Evolutionary conservation across 2,329 filamentous ascomycete genomes (phyloP).

Genomic region (Xylariomycetidae sp.): DNA sequence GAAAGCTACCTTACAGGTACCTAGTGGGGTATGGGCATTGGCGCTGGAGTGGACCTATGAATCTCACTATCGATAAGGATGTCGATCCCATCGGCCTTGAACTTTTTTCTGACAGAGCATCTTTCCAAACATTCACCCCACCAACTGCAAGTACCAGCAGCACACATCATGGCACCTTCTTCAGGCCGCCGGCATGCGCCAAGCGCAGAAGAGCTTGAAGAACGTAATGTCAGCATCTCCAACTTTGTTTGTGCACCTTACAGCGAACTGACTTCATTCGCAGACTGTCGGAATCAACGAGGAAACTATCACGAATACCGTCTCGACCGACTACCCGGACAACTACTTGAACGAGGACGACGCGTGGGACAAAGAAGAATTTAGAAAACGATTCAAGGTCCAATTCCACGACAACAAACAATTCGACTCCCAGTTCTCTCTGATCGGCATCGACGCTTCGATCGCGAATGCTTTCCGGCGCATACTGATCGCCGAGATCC

Average conservation of each 20-base stretch:
- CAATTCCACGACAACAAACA: slow-evolving; percentile 78
- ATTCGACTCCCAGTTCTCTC: slow-evolving; percentile 78
- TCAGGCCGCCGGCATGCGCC: slow-evolving; percentile 14
- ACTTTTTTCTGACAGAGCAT: slow-evolving; percentile 18
- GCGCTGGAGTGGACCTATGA: not conserved
- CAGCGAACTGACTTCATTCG: slow-evolving; percentile 10
- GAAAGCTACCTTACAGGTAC: too few relatives aligned
- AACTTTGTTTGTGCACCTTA: not conserved
- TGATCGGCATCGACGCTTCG: slow-evolving; percentile 85
- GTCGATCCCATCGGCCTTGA: slow-evolving; percentile 5
- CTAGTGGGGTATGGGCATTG: slow-evolving; percentile 7
- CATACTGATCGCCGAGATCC: slow-evolving; percentile 90
- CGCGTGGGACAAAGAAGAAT: slow-evolving; percentile 69
- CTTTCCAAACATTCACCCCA: slow-evolving; percentile 16
- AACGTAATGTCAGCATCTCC: slow-evolving; percentile 20
- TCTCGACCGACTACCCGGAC: slow-evolving; percentile 85
- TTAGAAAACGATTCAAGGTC: slow-evolving; percentile 64
- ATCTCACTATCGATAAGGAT: slow-evolving; percentile 17
- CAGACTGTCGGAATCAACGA: slow-evolving; percentile 81
- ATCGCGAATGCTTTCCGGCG: slow-evolving; percentile 96
- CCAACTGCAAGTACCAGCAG: slow-evolving; percentile 11
- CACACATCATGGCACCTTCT: slow-evolving; percentile 26
- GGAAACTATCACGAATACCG: slow-evolving; percentile 85
- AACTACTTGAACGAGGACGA: slow-evolving; percentile 87
- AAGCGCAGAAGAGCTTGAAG: slow-evolving; percentile 20